A percentile compares a stretch with the other conserved stretches of the same genome.
phyloP scores from a whole-genome alignment of 176 grass and related monocot species.

The Musa troglodytarum region DNA sequence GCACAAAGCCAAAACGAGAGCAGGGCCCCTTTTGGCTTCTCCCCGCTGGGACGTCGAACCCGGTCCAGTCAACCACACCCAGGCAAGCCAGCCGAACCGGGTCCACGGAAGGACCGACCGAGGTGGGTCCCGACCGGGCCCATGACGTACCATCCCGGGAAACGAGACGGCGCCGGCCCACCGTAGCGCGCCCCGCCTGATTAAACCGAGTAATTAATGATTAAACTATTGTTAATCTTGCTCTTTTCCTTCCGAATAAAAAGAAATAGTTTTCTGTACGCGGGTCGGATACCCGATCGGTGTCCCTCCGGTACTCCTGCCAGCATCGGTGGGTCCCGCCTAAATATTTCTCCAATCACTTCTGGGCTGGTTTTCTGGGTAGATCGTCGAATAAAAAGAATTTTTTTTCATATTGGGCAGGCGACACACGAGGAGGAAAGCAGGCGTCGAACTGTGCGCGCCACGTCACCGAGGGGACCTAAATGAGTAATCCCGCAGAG shows the following conservation, averaged over 20 bases:
- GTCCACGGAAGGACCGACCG: not conserved
- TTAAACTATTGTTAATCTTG: not conserved
- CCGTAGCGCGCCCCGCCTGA: not conserved
- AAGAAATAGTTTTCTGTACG: not conserved
- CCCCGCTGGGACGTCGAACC: too few species aligned
- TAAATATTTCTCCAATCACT: too few species aligned
- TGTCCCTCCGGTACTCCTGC: too few species aligned
- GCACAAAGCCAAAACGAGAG: too few species aligned
- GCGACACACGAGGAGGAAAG: not conserved
- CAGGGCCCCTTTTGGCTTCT: too few species aligned
- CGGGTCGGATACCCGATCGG: too few species aligned
- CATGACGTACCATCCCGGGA: not conserved
- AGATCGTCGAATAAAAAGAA: too few species aligned
- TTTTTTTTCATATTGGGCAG: not conserved
- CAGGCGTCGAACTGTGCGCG: constrained; percentile 4
- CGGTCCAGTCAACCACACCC: too few species aligned
- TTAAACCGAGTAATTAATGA: not conserved
- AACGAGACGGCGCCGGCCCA: not conserved
- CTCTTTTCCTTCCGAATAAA: not conserved
- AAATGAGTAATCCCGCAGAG: not conserved
- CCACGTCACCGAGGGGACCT: not conserved
- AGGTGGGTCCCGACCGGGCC: not conserved
- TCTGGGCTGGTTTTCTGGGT: too few species aligned
- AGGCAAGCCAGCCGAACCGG: not conserved
- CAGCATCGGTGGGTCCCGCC: too few species aligned